Percentiles rank a stretch among this genome's conserved stretches.
These are phyloP conservation scores for Neurospora sp. DNA, from an alignment of 2,329 filamentous ascomycete species.

Conservation along the genomic window DNA sequence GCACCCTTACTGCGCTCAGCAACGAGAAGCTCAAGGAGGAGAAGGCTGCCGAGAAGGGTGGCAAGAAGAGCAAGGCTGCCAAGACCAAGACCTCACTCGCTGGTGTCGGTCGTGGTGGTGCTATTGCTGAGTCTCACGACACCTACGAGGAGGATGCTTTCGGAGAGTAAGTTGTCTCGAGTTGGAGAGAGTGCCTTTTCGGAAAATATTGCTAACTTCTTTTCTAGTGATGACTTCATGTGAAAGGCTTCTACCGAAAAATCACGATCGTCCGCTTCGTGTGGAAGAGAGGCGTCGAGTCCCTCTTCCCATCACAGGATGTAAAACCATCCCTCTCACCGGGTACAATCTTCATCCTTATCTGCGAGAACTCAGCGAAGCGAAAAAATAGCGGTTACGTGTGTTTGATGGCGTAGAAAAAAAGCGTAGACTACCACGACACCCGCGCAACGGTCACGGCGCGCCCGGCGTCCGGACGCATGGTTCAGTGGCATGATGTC, in stretches of 20 bases:
- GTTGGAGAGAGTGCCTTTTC: neutral
- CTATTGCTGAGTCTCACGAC: constrained; percentile 50
- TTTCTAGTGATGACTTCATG: constrained; percentile 60
- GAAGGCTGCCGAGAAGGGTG: constrained; percentile 85
- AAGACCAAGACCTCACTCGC: constrained; percentile 88
- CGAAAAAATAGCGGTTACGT: neutral
- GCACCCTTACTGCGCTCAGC: constrained; percentile 73
- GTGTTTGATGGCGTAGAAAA: neutral
- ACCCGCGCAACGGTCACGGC: neutral
- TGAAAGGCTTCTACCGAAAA: constrained; percentile 32
- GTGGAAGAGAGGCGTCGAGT: neutral
- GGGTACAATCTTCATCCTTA: neutral
- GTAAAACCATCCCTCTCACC: neutral
- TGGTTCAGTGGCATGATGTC: neutral
- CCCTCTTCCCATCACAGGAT: neutral
- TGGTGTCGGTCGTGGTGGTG: constrained; percentile 40
- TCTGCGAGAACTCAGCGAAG: neutral
- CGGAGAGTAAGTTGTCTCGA: constrained; percentile 47
- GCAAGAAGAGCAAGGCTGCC: constrained; percentile 93
- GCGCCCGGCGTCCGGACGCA: neutral
- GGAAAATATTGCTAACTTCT: neutral
- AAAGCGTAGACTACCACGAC: neutral
- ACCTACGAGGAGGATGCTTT: constrained; percentile 67
- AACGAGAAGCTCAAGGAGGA: constrained; percentile 99
- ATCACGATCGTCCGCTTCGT: constrained; percentile 7